A percentile compares a stretch with the other conserved stretches of the same genome.
phyloP scores from a whole-genome alignment of 2,329 filamentous ascomycete species.

The Sarocladium strictum region DNA sequence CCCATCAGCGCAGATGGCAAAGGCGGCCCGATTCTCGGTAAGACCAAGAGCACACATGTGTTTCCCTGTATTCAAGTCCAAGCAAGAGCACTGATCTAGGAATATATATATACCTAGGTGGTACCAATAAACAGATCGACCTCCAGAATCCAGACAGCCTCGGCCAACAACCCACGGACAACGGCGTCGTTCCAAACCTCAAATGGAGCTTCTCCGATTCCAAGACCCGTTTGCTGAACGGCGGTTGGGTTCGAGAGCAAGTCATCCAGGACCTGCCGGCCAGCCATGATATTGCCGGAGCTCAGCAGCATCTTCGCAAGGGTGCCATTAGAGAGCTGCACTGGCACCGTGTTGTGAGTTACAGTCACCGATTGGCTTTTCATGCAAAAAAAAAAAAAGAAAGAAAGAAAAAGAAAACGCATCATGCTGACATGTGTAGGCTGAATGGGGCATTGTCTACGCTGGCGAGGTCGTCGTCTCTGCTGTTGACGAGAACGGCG shows the following conservation, averaged over 20 bases:
- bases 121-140: conserved; percentile 57
- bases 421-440: conserved; percentile 32
- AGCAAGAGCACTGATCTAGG: no score
- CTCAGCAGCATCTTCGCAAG: conserved; percentile 63
- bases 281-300: conserved; percentile 60
- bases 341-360: conserved; percentile 59
- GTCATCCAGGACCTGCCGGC: conserved; percentile 60
- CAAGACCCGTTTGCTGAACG: conserved; percentile 54
- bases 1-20: conserved; percentile 52
- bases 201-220: conserved; percentile 68
- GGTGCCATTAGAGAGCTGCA: conserved; percentile 61
- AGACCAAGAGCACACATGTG: conserved; percentile 13
- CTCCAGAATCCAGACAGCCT: conserved; percentile 59
- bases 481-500: conserved; percentile 56
- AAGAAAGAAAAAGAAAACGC: no score
- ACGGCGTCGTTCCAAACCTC: conserved; percentile 58
- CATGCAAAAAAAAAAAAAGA: no score
- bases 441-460: conserved; percentile 62
- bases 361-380: not conserved
- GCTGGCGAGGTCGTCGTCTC: conserved; percentile 50
- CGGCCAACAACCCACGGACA: conserved; percentile 55
- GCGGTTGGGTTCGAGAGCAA: conserved; percentile 62
- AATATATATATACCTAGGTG: no score
- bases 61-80: not conserved
- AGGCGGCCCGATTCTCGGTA: conserved; percentile 53